Conservation (phyloP, 2,329 filamentous ascomycete genomes). For the Neoascochyta sp. region DNA sequence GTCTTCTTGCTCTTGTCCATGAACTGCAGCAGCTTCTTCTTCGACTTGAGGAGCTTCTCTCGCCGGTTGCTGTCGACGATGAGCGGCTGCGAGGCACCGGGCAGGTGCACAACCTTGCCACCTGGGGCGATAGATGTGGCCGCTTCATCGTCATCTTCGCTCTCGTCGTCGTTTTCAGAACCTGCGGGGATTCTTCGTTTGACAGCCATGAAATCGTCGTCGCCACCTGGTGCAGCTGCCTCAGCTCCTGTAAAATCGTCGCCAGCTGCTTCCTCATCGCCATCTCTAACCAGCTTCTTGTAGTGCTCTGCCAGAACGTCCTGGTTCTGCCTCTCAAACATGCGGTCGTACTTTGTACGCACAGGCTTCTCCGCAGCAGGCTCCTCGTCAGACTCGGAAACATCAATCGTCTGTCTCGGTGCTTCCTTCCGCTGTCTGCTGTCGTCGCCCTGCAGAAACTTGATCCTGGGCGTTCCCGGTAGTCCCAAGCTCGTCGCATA, state of each 20-base stretch:
- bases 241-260: slow-evolving; percentile 32
- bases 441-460: slow-evolving; percentile 86
- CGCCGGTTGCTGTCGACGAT: slow-evolving; percentile 91
- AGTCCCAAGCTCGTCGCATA: slow-evolving; percentile 83
- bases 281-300: slow-evolving; percentile 70
- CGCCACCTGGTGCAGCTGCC: slow-evolving; percentile 52
- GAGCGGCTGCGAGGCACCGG: slow-evolving; percentile 65
- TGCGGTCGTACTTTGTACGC: slow-evolving; percentile 91
- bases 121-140: slow-evolving; percentile 40
- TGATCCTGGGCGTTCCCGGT: slow-evolving; percentile 87
- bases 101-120: slow-evolving; percentile 60
- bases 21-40: slow-evolving; percentile 89
- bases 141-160: slow-evolving; percentile 39
- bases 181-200: slow-evolving; percentile 80
- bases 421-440: slow-evolving; percentile 85
- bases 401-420: slow-evolving; percentile 59
- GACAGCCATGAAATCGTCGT: slow-evolving; percentile 79
- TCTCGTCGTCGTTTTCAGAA: slow-evolving; percentile 50
- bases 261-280: slow-evolving; percentile 40
- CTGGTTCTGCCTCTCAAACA: slow-evolving; percentile 97
- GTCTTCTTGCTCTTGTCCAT: slow-evolving; percentile 82
- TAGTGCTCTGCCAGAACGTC: slow-evolving; percentile 95
- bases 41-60: slow-evolving; percentile 91
- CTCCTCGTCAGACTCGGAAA: slow-evolving; percentile 58
- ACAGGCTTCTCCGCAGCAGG: slow-evolving; percentile 61